These are phyloP conservation scores for Babesia bigemina DNA, from an alignment of 169 alveolate species.

Conservation along the genomic window DNA sequence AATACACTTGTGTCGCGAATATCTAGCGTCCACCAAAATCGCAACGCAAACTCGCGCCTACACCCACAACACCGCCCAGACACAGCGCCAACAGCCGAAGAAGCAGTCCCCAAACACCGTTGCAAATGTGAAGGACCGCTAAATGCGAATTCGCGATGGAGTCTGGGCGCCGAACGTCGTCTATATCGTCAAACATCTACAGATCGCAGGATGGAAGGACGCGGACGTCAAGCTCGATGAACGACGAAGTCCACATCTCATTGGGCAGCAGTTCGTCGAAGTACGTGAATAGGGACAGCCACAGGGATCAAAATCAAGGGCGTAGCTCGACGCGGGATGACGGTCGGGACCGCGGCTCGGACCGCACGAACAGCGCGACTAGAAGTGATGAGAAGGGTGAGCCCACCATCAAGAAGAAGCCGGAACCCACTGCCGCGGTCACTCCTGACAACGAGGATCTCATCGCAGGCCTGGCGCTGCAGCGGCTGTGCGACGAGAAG, in stretches of 20 bases:
- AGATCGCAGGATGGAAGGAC: constrained; percentile 19
- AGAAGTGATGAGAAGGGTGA: neutral
- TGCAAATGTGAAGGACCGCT: neutral
- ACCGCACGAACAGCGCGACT: neutral
- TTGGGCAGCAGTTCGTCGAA: neutral
- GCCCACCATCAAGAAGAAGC: constrained; percentile 18
- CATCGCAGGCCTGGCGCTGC: constrained; percentile 60
- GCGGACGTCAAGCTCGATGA: neutral
- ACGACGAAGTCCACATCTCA: neutral
- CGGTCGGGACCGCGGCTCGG: constrained; percentile 6
- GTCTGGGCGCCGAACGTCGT: neutral
- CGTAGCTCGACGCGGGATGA: constrained; percentile 3
- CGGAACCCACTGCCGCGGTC: constrained; percentile 1
- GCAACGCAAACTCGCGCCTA: no score
- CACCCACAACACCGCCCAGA: no score
- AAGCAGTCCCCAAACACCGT: neutral
- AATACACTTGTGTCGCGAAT: no score
- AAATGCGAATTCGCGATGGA: neutral
- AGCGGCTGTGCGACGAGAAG: constrained; percentile 67
- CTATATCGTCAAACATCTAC: neutral
- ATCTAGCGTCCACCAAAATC: no score
- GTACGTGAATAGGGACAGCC: neutral
- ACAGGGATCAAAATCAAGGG: neutral
- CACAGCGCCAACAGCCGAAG: neutral
- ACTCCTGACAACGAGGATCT: constrained; percentile 34